phyloP scores from a whole-genome alignment of 805 yeast species.

The Pichia cabralensis region DNA sequence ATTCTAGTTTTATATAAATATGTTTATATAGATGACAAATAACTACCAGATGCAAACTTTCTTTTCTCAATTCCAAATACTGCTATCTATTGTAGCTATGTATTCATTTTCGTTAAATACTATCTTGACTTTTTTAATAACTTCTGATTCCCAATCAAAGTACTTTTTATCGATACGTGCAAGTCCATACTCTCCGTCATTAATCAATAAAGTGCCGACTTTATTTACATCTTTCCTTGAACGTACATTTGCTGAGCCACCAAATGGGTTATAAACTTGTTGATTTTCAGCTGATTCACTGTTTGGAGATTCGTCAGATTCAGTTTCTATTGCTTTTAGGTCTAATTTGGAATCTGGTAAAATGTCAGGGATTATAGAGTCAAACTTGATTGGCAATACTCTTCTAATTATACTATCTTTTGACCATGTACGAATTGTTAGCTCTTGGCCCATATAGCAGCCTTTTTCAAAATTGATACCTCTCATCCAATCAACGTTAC shows the following conservation, averaged over 20 bases:
- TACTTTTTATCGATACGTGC: constrained; percentile 42
- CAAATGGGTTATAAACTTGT: constrained; percentile 10
- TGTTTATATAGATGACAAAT: no score
- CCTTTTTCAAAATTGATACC: constrained; percentile 87
- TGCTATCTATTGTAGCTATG: constrained; percentile 2
- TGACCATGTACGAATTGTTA: constrained; percentile 80
- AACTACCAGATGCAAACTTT: no score
- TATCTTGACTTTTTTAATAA: constrained; percentile 2
- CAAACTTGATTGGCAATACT: constrained; percentile 55
- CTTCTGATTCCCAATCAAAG: constrained; percentile 15
- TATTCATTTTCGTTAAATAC: neutral
- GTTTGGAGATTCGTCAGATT: neutral
- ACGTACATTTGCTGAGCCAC: constrained; percentile 2
- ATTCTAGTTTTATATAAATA: no score
- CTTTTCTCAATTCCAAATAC: constrained; percentile 5
- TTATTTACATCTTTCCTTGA: constrained; percentile 27
- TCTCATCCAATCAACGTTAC: constrained; percentile 69
- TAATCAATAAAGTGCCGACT: constrained; percentile 52
- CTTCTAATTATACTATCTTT: constrained; percentile 80
- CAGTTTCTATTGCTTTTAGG: constrained; percentile 3
- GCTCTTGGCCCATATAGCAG: constrained; percentile 93
- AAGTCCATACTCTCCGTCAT: constrained; percentile 53
- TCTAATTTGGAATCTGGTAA: constrained; percentile 14
- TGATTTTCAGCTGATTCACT: neutral
- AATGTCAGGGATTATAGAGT: constrained; percentile 8